Percentiles rank a stretch among this genome's conserved stretches.
Conservation (phyloP, 257 asterid genomes). For the Solanum neorickii region DNA sequence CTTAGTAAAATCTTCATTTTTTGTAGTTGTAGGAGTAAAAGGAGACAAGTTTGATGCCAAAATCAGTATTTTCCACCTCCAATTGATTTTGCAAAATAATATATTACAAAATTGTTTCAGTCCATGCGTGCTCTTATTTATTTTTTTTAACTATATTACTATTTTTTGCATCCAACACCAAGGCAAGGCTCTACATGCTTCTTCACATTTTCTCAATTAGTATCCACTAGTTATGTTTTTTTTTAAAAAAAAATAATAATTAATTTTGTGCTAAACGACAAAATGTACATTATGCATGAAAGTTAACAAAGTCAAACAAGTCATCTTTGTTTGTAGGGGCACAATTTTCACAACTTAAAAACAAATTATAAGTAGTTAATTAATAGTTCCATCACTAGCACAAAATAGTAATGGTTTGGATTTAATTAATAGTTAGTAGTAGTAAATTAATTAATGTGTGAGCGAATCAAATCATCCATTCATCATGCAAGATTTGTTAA, state of each 20-base stretch:
- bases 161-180: not conserved
- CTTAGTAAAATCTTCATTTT: not conserved
- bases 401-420: too few relatives aligned
- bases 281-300: not conserved
- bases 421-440: not conserved
- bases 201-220: not conserved
- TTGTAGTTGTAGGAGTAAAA: not conserved
- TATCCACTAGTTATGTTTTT: not conserved
- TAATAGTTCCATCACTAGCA: too few relatives aligned
- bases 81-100: not conserved
- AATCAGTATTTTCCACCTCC: not conserved
- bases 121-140: not conserved
- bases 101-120: not conserved
- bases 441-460: not conserved
- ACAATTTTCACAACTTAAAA: not conserved
- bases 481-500: not conserved
- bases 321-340: not conserved
- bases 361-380: not conserved
- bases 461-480: not conserved
- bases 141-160: not conserved
- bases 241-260: not conserved
- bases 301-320: not conserved
- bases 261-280: not conserved
- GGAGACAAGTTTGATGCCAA: slow-evolving; percentile 10
- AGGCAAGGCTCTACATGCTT: not conserved